Base-by-base conservation (phyloP, 371 early-diverging fungal species). In the Lichtheimia hyalospora region DNA sequence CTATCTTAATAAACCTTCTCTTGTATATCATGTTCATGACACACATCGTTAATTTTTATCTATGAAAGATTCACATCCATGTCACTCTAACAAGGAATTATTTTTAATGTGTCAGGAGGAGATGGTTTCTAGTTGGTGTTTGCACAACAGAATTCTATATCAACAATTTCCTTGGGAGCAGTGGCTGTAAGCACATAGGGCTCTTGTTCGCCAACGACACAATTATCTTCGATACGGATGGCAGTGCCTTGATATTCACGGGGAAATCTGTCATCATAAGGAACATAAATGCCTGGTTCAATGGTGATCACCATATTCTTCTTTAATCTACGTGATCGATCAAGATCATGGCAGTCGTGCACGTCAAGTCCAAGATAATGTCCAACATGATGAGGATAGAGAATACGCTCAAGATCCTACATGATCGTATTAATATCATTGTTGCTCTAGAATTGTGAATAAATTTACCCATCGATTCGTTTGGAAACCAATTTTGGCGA, bases 311-410 rank as follows among this genome's bases (percentile, higher is more conserved):
- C 94, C 93, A 93, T 95, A 46, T 92, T 92, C 14, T 73, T 63
- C 60, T 84, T 82, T 46, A 98, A 71, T 55, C 72, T 81, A 52
- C 84, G 81, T 1, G 87, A 84, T 39, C 96, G 82, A 34, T 84
- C 76, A 10, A 96, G 73, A 52, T 86, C 83, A 42, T 84, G 84
- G 1, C 90, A 86, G 68, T 98, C 97, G 68, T 98, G 99, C 0
- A 98, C 91, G 70, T 97, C 97, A 62, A 96, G 61, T 5, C 99
- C 99, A 18, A 97, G 81, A 66, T 93, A 97, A 74, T 96, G 99
- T 3, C 94, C 89, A 3, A 98, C 88, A 71, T 96, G 95, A 70
- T 98, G 97, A 43, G 96, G 97, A 66, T 93, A 98, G 23, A 98
- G 78, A 18, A 81, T 70, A 24, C 82, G 75, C 52, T 90, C 86